Percentiles rank a stretch among this genome's conserved stretches.
phyloP scores from a whole-genome alignment of 2,329 filamentous ascomycete genomes.

The Pseudofabraea citricarpa region DNA sequence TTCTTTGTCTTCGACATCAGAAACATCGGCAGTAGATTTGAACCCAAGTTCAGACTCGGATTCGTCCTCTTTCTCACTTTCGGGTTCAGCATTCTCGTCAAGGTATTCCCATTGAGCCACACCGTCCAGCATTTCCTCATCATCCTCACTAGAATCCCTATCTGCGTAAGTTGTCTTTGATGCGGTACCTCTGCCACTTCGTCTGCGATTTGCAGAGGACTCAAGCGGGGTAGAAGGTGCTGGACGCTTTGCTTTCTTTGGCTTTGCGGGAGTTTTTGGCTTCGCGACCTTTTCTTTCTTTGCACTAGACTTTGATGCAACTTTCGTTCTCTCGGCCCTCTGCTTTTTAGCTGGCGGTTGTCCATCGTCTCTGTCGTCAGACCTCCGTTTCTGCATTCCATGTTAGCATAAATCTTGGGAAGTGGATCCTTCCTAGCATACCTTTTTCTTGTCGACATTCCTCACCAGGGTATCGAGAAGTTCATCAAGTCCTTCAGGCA shows the following conservation, averaged over 20 bases:
- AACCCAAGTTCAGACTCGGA: conserved; percentile 23
- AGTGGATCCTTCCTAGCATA: too few species aligned
- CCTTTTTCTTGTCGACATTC: conserved; percentile 57
- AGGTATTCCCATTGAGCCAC: conserved; percentile 30
- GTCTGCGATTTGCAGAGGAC: conserved; percentile 24
- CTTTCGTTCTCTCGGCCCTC: conserved; percentile 18
- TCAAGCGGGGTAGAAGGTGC: conserved; percentile 9
- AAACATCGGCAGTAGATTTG: conserved; percentile 19
- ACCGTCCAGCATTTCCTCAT: conserved; percentile 31
- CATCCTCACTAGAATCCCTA: conserved; percentile 35
- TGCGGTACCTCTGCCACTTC: conserved; percentile 33
- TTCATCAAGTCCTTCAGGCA: conserved; percentile 74
- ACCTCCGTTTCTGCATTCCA: conserved; percentile 24
- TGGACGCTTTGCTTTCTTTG: conserved; percentile 19
- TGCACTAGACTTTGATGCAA: conserved; percentile 12
- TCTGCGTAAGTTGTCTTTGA: conserved; percentile 30
- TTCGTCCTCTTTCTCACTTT: too few species aligned
- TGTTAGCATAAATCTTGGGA: too few species aligned
- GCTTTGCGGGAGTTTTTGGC: conserved; percentile 23
- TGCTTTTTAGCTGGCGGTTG: conserved; percentile 16
- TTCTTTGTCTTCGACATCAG: conserved; percentile 25
- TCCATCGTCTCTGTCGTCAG: conserved; percentile 17
- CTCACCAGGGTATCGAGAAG: conserved; percentile 61
- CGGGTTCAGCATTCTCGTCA: conserved; percentile 32
- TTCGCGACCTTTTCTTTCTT: conserved; percentile 24